Evolutionary conservation across 768 basidiomycete species (phyloP).

Genomic region (Coprinellus micaceus): DNA sequence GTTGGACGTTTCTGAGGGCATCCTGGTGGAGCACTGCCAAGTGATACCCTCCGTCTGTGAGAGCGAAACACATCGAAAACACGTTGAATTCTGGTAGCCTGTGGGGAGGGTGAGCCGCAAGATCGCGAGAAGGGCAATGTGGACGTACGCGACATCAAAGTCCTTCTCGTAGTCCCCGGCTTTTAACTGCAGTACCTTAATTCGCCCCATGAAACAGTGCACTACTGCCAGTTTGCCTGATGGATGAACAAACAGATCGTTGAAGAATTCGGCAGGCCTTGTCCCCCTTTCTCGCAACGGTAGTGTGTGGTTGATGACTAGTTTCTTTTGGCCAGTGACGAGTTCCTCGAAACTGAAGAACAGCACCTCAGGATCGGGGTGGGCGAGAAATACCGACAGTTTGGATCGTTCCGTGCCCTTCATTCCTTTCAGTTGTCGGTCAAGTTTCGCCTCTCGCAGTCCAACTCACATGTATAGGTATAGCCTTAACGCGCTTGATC

Average conservation of each 20-base stretch:
- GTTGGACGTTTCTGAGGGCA: slow-evolving; percentile 56
- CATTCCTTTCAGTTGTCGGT: too few relatives aligned
- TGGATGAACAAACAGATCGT: slow-evolving; percentile 63
- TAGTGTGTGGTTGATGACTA: slow-evolving; percentile 43
- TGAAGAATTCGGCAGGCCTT: slow-evolving; percentile 70
- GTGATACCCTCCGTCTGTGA: slow-evolving; percentile 37
- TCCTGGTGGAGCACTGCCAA: slow-evolving; percentile 71
- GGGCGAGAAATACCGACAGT: slow-evolving; percentile 67
- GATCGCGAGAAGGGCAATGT: background rate
- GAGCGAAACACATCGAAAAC: slow-evolving; percentile 62
- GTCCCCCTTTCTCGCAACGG: slow-evolving; percentile 53
- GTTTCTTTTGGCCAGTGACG: slow-evolving; percentile 26
- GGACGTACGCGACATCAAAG: slow-evolving; percentile 63
- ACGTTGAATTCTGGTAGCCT: slow-evolving; percentile 69
- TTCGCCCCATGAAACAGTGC: slow-evolving; percentile 65
- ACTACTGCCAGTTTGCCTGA: slow-evolving; percentile 57
- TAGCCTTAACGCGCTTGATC: slow-evolving; percentile 50
- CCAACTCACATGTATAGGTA: slow-evolving; percentile 49
- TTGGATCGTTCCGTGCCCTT: slow-evolving; percentile 41
- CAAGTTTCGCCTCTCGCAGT: too few relatives aligned
- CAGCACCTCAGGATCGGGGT: slow-evolving; percentile 71
- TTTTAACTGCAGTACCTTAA: slow-evolving; percentile 59
- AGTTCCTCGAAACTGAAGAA: slow-evolving; percentile 51
- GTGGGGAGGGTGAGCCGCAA: background rate
- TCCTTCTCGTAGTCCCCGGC: slow-evolving; percentile 52